Conservation (phyloP, 805 yeast genomes). For the Nakazawaea ernobii region DNA sequence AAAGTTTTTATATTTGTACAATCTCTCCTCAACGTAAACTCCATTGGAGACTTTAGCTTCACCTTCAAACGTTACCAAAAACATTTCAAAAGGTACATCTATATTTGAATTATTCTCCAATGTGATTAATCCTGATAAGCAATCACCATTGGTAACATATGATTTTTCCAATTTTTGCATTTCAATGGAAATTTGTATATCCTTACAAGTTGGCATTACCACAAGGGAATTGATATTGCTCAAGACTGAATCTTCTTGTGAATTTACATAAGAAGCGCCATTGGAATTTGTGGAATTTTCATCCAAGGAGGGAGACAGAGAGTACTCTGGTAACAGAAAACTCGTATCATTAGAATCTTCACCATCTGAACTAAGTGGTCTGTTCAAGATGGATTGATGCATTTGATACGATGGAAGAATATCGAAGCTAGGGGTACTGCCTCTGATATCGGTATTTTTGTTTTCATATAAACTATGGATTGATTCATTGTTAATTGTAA, state of each 20-base stretch:
- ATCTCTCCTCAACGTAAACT: not conserved
- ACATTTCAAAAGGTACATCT: slow-evolving; percentile 33
- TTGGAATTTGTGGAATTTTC: slow-evolving; percentile 23
- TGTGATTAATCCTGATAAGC: slow-evolving; percentile 38
- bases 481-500: too few species aligned
- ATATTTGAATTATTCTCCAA: slow-evolving; percentile 40
- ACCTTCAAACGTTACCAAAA: slow-evolving; percentile 10
- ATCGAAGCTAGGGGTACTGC: slow-evolving; percentile 24
- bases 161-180: not conserved
- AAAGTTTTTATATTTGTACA: slow-evolving; percentile 45
- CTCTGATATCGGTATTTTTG: not conserved
- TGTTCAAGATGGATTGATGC: slow-evolving; percentile 39
- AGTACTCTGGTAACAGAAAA: not conserved
- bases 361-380: slow-evolving; percentile 24
- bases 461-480: too few species aligned
- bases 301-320: slow-evolving; percentile 11
- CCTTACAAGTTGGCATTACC: slow-evolving; percentile 34
- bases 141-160: slow-evolving; percentile 23
- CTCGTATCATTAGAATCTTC: not conserved
- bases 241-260: slow-evolving; percentile 13
- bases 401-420: slow-evolving; percentile 65
- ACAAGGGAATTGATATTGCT: slow-evolving; percentile 35
- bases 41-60: not conserved
- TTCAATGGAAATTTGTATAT: not conserved
- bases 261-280: slow-evolving; percentile 17